Evolutionary conservation across 1,284 basidiomycete species (phyloP).

Genomic region (Papiliotrema nemorosa): DNA sequence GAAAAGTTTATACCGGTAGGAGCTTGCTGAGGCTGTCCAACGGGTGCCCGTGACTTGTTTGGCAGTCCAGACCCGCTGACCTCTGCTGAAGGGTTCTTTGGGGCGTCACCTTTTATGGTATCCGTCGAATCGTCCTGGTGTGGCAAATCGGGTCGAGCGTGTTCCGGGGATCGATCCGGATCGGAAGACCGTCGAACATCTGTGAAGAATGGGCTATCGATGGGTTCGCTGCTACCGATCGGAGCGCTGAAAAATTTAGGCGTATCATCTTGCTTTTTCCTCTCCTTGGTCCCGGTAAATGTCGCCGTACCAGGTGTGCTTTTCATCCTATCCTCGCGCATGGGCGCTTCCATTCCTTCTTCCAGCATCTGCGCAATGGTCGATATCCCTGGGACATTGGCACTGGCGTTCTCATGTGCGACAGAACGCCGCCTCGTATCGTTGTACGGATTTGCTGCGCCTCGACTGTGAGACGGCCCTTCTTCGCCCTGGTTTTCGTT

Average conservation of each 20-base stretch:
- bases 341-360: constrained; percentile 1
- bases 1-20: constrained; percentile 19
- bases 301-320: constrained; percentile 9
- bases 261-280: not conserved
- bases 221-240: not conserved
- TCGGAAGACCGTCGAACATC: constrained; percentile 10
- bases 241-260: constrained; percentile 13
- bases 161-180: constrained; percentile 1
- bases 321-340: constrained; percentile 1
- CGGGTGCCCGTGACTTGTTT: constrained; percentile 18
- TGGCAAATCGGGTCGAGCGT: not conserved
- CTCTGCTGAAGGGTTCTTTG: constrained; percentile 18
- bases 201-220: constrained; percentile 14
- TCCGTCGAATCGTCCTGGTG: constrained; percentile 7
- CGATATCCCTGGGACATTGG: constrained; percentile 13
- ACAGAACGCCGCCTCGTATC: not conserved
- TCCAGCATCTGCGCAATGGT: constrained; percentile 29
- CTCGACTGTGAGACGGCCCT: not conserved
- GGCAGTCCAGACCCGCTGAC: constrained; percentile 22
- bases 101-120: constrained; percentile 8
- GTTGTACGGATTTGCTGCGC: not conserved
- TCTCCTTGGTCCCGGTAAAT: constrained; percentile 10
- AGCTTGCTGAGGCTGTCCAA: constrained; percentile 21
- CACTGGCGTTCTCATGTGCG: not conserved
- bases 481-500: constrained; percentile 4